Base-by-base conservation (phyloP, 306 rosid genomes). In the Begonia masoniana region DNA sequence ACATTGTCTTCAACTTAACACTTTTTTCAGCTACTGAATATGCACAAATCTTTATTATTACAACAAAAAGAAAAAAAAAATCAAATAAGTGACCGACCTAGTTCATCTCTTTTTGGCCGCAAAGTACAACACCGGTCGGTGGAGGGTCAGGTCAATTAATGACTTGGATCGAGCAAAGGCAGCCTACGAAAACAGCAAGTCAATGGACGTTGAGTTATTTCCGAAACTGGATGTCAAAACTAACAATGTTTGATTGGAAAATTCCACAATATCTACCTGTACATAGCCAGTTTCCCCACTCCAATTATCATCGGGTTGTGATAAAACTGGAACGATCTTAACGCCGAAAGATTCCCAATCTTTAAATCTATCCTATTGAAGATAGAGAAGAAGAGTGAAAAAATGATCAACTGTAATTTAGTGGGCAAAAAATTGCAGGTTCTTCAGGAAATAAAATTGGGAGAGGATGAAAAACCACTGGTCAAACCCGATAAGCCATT, bases 301-400 rank as follows among this genome's bases (percentile, higher is more conserved):
- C 99, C 99, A 91, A 60, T 61, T 72, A 19, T 60, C 76, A 45
- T 79, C 84, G 3, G 99, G 88, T 67, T 86, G 88, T 68, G 96
- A 91, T 57, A 91, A 72, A 36, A 91, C 99, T 19, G 96, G 99
- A 62, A 83, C 92, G 64, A 91, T 73, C 61, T 65, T 67, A 59
- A 91, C 87, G 65, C 96, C 99, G 4, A 84, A 81, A 66, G 88
- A 84, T 68, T 91, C 94, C 96, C 99, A 91, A 1, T 77, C 84
- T 63, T 75, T 82, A 71, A 91, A 91, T 61, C 81, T 86, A 60
- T 86, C 99, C 99, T 91, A 64, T 61, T 66, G 60, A 12, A 74
- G 51, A 39, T 63, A n/a, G n/a, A n/a, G n/a, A n/a, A 50, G 42
- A 49, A 72, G 43, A 10, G 3, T 54, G 50, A 12, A 43, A 65